Evolutionary conservation across 148 eudicot genomes (phyloP).

Genomic region (Chenopodium suecicum): DNA sequence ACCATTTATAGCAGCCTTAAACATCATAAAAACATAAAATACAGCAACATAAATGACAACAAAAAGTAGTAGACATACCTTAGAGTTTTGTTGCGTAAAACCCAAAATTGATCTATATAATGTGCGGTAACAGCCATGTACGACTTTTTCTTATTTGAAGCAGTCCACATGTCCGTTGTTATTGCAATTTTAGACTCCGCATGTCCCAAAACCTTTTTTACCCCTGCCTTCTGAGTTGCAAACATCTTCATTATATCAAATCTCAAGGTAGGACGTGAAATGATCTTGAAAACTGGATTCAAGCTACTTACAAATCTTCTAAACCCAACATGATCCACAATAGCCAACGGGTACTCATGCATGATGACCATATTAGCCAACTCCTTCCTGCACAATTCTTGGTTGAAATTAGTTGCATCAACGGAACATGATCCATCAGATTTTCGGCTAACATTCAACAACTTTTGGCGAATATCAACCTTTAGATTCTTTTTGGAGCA

Average conservation of each 20-base stretch:
- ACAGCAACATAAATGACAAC: too few relatives aligned
- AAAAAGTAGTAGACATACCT: too few relatives aligned
- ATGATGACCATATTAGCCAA: background rate
- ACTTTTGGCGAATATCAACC: background rate
- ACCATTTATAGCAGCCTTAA: too few relatives aligned
- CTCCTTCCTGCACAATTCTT: too few relatives aligned
- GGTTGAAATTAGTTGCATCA: too few relatives aligned
- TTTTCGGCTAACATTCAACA: background rate
- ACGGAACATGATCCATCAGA: background rate
- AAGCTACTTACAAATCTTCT: conserved; percentile 17
- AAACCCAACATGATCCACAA: conserved; percentile 19
- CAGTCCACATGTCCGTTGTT: conserved; percentile 9
- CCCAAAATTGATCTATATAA: background rate
- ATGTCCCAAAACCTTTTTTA: background rate
- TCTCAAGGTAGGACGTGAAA: conserved; percentile 6
- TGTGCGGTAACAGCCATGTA: background rate
- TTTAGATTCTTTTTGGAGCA: background rate
- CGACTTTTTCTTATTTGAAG: background rate
- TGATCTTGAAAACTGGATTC: conserved; percentile 14
- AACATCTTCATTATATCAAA: conserved; percentile 14
- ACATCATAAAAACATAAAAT: too few relatives aligned
- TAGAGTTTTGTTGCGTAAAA: background rate
- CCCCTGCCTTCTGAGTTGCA: background rate
- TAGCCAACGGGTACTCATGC: background rate
- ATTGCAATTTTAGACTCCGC: background rate